Evolutionary conservation across 225 moss, liverwort and hornwort genomes (phyloP).

Genomic region (Marchantia polymorpha): DNA sequence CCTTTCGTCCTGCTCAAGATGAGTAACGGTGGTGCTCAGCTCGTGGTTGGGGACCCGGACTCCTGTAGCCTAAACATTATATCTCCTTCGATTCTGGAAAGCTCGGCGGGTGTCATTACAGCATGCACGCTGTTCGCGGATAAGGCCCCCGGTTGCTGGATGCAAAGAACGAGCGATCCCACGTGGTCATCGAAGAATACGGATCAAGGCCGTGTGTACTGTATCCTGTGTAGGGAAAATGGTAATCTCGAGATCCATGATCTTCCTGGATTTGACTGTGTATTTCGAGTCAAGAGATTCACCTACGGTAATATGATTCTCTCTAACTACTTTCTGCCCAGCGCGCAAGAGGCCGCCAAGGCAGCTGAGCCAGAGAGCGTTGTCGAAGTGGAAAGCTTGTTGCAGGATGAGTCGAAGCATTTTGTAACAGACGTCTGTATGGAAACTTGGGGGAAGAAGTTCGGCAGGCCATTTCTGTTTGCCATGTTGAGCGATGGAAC

Average conservation of each 20-base stretch:
- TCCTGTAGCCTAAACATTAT: conserved; percentile 57
- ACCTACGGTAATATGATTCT: conserved; percentile 70
- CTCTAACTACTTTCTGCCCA: conserved; percentile 61
- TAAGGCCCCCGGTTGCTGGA: conserved; percentile 79
- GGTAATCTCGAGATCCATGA: conserved; percentile 87
- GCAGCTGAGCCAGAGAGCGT: conserved; percentile 57
- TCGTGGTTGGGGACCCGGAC: conserved; percentile 68
- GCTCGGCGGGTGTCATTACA: conserved; percentile 62
- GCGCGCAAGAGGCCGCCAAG: conserved; percentile 43
- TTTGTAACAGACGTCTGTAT: conserved; percentile 79
- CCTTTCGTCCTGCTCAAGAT: conserved; percentile 81
- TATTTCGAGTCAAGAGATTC: conserved; percentile 66
- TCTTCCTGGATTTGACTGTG: conserved; percentile 64
- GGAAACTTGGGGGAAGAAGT: conserved; percentile 91
- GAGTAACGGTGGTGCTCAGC: conserved; percentile 75
- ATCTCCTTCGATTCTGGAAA: conserved; percentile 55
- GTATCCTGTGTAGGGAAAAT: conserved; percentile 76
- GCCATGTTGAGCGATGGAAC: conserved; percentile 94
- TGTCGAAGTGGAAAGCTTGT: conserved; percentile 44
- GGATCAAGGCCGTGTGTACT: conserved; percentile 57
- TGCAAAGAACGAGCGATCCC: conserved; percentile 51
- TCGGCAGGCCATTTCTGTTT: conserved; percentile 88
- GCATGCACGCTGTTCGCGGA: conserved; percentile 86
- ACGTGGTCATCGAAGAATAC: conserved; percentile 18
- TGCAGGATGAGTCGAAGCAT: conserved; percentile 64